Base-by-base conservation (phyloP, 352 stramenopile genomes). In the Globisporangium nodosum region DNA sequence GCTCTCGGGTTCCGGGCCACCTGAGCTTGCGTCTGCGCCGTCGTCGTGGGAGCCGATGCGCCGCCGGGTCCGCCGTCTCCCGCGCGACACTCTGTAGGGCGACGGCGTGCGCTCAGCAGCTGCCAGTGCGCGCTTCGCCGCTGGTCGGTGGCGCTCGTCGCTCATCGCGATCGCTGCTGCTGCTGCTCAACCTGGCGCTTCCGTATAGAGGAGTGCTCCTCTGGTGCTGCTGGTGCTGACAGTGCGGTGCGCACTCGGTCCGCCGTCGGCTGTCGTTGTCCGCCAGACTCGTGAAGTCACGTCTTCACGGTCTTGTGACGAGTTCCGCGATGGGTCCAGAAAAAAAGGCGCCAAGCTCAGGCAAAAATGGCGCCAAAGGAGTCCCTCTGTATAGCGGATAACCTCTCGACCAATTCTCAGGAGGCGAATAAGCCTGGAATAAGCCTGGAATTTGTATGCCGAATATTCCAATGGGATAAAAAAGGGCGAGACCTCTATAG, bases 91-190 rank as follows among this genome's bases (percentile, higher is more conserved):
- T 61, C 20, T 12, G 9, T 9, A 21, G 12, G 48, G 49, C 13
- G 40, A 45, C n/a, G 49, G 7, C 20, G 48, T 54, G 21, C 30
- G 52, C 8, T 46, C 12, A 33, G 50, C 50, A 2, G 13, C n/a
- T 3, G 51, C 20, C 27, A 61, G 49, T 7, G 40, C 54, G 20
- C 60, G 60, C 24, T 66, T 66, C 5, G 54, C 24, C 2, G 54
- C 24, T 55, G 42, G 21, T 45, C 45, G 40, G 27, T 43, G 42
- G 11, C 31, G 53, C 53, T 37, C 21, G 24, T 43, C 31, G 30
- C 31, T 33, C 42, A 58, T 51, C 37, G 12, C n/a, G 3, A 24
- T n/a, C 12, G 9, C 20, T 54, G 21, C 47, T 52, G 21, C 47
- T 52, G 8, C 5, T 11, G 47, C 21, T 50, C 18, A 27, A 27